These are phyloP conservation scores for Vanderwaltozyma verrucispora DNA, from an alignment of 805 yeast genomes.

Conservation along the genomic window DNA sequence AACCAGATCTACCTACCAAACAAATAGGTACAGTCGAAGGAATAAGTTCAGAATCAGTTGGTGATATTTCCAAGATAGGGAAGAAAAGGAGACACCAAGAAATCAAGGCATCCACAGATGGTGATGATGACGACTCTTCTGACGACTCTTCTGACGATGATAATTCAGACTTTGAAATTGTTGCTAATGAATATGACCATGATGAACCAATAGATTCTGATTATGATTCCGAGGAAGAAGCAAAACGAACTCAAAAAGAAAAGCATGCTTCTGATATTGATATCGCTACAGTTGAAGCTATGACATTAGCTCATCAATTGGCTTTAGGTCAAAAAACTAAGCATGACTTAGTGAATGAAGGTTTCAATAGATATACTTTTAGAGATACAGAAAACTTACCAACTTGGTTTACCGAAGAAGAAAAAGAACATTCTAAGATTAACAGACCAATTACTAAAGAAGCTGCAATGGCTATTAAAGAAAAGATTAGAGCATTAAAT, in stretches of 20 bases:
- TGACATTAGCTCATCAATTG: conserved; percentile 95
- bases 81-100: conserved; percentile 13
- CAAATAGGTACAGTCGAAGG: conserved; percentile 4
- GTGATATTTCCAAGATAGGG: conserved; percentile 8
- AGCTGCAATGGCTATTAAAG: conserved; percentile 69
- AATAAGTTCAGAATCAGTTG: conserved; percentile 14
- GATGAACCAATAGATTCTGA: conserved; percentile 33
- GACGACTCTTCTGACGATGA: conserved; percentile 14
- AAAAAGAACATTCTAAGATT: conserved; percentile 72
- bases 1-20: conserved; percentile 27
- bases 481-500: conserved; percentile 68
- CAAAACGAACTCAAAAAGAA: conserved; percentile 31
- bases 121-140: conserved; percentile 7
- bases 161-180: conserved; percentile 37
- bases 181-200: conserved; percentile 29
- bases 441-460: conserved; percentile 92
- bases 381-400: conserved; percentile 87
- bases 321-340: conserved; percentile 82
- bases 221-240: conserved; percentile 45
- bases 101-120: conserved; percentile 10
- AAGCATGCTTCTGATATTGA: conserved; percentile 59
- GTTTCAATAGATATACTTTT: conserved; percentile 84
- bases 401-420: conserved; percentile 96
- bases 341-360: conserved; percentile 83
- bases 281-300: conserved; percentile 86